A percentile compares a stretch with the other conserved stretches of the same genome.
phyloP scores from a whole-genome alignment of 2,329 filamentous ascomycete genomes.

The Thelonectria blattea region DNA sequence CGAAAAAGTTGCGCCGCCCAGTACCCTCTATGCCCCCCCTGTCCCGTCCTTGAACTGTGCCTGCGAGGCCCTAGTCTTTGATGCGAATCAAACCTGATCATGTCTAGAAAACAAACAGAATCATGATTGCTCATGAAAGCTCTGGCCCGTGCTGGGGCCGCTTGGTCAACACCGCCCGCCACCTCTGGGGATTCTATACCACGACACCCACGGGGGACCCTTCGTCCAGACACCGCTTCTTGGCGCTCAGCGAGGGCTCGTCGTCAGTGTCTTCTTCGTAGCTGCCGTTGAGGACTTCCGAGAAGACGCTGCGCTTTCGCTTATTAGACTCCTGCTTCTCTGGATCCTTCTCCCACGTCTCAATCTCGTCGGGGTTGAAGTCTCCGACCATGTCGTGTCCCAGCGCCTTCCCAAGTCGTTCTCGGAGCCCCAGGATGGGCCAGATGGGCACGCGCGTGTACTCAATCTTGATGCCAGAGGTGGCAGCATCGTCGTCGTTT shows the following conservation, averaged over 20 bases:
- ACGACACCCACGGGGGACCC: conserved; percentile 38
- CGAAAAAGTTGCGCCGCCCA: conserved; percentile 1
- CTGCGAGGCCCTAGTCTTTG: conserved; percentile 20
- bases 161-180: conserved; percentile 1
- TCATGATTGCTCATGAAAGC: conserved; percentile 18
- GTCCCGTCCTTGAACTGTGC: conserved; percentile 11
- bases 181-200: conserved; percentile 33
- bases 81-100: conserved; percentile 9
- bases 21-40: conserved; percentile 4
- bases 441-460: conserved; percentile 58
- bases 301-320: conserved; percentile 45
- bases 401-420: conserved; percentile 60
- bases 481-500: conserved; percentile 31
- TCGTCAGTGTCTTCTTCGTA: conserved; percentile 48
- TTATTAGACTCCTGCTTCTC: conserved; percentile 43
- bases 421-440: conserved; percentile 61
- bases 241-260: conserved; percentile 40
- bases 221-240: conserved; percentile 44
- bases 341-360: conserved; percentile 52
- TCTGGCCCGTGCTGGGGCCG: background rate
- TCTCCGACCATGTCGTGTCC: conserved; percentile 57
- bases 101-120: conserved; percentile 16
- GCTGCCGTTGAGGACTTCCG: conserved; percentile 48
- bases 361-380: conserved; percentile 49
- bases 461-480: conserved; percentile 51